Conservation (phyloP, 192 early-diverging fungal species). For the Backusella psychrophila region DNA sequence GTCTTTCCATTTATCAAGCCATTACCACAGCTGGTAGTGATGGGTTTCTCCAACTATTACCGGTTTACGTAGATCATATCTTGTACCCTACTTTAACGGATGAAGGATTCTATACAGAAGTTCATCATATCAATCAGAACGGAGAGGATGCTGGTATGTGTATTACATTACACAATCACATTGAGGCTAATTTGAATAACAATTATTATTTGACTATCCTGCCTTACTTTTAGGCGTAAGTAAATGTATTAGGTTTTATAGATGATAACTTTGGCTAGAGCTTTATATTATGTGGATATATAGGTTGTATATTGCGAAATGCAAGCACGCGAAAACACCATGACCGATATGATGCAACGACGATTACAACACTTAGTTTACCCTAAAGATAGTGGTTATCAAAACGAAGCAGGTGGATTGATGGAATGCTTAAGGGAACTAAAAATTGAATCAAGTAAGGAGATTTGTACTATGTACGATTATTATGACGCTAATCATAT, state of each 20-base stretch:
- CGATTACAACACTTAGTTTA: slow-evolving; percentile 47
- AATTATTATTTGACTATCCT: slow-evolving; percentile 13
- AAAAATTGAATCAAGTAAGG: slow-evolving; percentile 50
- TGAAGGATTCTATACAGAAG: slow-evolving; percentile 54
- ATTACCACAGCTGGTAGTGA: slow-evolving; percentile 56
- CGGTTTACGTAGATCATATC: slow-evolving; percentile 60
- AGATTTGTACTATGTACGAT: background rate
- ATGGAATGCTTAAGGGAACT: slow-evolving; percentile 50
- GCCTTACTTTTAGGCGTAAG: slow-evolving; percentile 10
- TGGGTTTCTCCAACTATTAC: slow-evolving; percentile 55
- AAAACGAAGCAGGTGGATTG: slow-evolving; percentile 55
- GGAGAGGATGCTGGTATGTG: slow-evolving; percentile 57
- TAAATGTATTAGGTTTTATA: background rate
- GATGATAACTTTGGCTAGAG: background rate
- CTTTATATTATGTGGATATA: background rate
- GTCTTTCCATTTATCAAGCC: slow-evolving; percentile 13
- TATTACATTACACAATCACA: slow-evolving; percentile 11
- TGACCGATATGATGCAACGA: slow-evolving; percentile 37
- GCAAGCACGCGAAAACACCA: slow-evolving; percentile 52
- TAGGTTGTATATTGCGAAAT: slow-evolving; percentile 60
- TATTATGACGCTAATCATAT: background rate
- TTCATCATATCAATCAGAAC: slow-evolving; percentile 57
- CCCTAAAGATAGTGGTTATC: slow-evolving; percentile 52
- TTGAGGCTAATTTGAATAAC: background rate
- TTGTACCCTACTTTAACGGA: slow-evolving; percentile 58